Base-by-base conservation (phyloP, 352 stramenopile species). In the Phytopythium boreale region DNA sequence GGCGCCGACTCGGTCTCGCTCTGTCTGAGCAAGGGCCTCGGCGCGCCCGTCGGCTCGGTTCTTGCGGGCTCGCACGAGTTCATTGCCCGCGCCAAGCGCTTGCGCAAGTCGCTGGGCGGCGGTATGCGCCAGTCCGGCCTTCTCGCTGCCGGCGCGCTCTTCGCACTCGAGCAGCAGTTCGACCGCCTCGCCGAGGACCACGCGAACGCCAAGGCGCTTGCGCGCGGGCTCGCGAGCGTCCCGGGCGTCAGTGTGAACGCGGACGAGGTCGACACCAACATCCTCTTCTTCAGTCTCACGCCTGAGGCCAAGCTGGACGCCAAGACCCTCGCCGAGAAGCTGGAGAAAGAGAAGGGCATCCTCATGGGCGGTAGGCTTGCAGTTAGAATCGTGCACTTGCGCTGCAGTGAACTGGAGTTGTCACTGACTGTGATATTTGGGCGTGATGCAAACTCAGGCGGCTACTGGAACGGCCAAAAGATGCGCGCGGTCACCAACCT, bases 61-160 rank as follows among this genome's bases (percentile, higher is more conserved):
- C 79, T 99, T 43, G 95, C 96, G 11, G 96, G 96, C 56, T 84
- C 89, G 4, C 69, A 82, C 27, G 82, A 92, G 49, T 97, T 98
- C 67, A 97, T 98, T 44, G 59, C 79, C 53, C 70, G 96, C 59
- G 96, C 96, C 12, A 89, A 77, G 61, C 86, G 97, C 22, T 71
- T 98, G 69, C 79, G 97, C 39, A 99, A 99, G 81, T 96, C 93
- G 39, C 85, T 99, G 17, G 97, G 97, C 15, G 97, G 97, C 43
- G 97, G 97, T 8, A 99, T 99, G 97, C 89, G 97, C 24, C 97
- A 99, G 72, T 83, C 80, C 2, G 97, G 97, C 39, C 71, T 99
- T 27, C 85, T 99, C 56, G 96, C 96, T 11, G 84, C 93, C 0
- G 96, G 96, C 47, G 96, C 92, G 14, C 76, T 98, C 52, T 94